phyloP scores from a whole-genome alignment of 768 basidiomycete genomes.

The Nidula microcarpa region DNA sequence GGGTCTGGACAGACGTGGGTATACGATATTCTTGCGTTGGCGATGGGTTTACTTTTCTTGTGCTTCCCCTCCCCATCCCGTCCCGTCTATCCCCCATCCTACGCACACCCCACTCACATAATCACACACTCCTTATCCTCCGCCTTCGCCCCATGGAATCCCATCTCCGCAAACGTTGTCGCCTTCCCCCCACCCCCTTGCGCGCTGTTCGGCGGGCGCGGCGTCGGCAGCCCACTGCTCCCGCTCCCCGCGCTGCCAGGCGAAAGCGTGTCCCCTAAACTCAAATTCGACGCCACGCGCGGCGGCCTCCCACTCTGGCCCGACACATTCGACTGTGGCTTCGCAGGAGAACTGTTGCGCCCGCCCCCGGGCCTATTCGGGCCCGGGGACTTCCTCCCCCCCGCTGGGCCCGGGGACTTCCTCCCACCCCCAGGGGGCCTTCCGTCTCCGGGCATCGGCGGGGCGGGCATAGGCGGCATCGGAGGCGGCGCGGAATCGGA shows the following conservation, averaged over 20 bases:
- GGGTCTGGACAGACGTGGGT: too few relatives aligned
- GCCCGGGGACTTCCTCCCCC: slow-evolving; percentile 5
- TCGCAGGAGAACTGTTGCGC: too few relatives aligned
- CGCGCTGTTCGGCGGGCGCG: slow-evolving; percentile 6
- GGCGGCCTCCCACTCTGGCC: too few relatives aligned
- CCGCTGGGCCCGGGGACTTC: neutral
- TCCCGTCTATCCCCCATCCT: neutral
- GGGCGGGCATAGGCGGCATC: neutral
- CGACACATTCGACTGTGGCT: too few relatives aligned
- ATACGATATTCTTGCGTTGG: too few relatives aligned
- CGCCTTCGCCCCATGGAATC: slow-evolving; percentile 72
- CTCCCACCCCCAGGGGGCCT: slow-evolving; percentile 1
- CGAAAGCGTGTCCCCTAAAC: neutral
- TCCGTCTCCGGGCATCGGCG: neutral
- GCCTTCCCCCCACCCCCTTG: slow-evolving; percentile 31
- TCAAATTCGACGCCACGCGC: too few relatives aligned
- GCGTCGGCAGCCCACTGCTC: slow-evolving; percentile 6
- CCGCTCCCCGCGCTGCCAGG: slow-evolving; percentile 2
- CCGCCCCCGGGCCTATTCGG: slow-evolving; percentile 6
- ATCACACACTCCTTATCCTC: slow-evolving; percentile 84
- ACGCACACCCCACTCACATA: slow-evolving; percentile 50
- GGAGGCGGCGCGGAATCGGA: slow-evolving; percentile 30
- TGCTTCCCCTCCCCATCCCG: too few relatives aligned
- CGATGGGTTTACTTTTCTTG: too few relatives aligned
- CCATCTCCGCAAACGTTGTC: slow-evolving; percentile 93